Evolutionary conservation across 306 rosid species (phyloP), one percentile per base, ranked within the genome.

Genomic region (Lathyrus aphaca): DNA sequence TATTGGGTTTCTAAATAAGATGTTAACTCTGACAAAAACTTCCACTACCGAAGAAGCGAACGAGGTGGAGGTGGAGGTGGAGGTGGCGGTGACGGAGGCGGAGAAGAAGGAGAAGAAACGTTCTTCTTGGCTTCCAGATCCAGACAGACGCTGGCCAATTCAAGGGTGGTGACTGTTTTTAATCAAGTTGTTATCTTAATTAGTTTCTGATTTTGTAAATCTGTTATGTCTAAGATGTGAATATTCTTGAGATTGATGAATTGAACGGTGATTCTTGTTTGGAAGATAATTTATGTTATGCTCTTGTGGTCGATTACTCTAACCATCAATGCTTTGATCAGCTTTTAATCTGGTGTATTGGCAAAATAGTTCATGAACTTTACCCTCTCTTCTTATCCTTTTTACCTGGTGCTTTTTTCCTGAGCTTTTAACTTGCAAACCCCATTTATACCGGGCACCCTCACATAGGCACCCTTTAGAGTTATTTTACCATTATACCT

Each of bases 41-140:
- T 32, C 79, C 3, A 64, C 66, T 11, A 3, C 63, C 29, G 46
- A 42, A 0, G 64, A 64, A 13, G 64, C n/a, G 6, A 35, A 42
- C 7, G 58, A 0, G 48, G 27, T 11, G 35, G 60, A 16, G 67
- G 64, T 12, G 75, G 27, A 23, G 23, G 27, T n/a, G 16, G 51
- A 10, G 75, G 27, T 11, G 35, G 60, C 21, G 67, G 64, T 12
- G 75, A n/a, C n/a, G n/a, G 27, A 23, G 23, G 27, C n/a, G 16
- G 51, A 10, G 75, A 71, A 65, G 78, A 64, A 61, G 66, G 66
- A 68, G 21, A 82, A 72, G 75, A 81, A 81, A 72, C 80, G 85
- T 2, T 82, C 86, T n/a, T 79, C 88, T 30, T 86, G 91, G 91
- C 88, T 86, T 48, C 88, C 86, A 6, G 83, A 84, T 64, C 86